Base-by-base conservation (phyloP, 257 asterid genomes). In the Primulina eburnea region DNA sequence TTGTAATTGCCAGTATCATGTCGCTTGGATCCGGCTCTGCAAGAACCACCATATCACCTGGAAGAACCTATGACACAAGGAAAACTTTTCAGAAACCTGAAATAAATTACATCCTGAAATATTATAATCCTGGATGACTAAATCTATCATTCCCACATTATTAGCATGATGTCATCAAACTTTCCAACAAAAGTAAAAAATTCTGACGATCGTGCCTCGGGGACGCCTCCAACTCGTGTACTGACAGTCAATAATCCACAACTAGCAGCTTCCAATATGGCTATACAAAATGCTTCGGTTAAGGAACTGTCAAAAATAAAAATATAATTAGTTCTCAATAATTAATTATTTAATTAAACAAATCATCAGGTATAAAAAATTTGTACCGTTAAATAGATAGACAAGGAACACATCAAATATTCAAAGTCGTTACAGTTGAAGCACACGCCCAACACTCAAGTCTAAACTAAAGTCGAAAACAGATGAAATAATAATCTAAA, bases 151-250 rank as follows among this genome's bases (percentile, higher is more conserved):
- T 66, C 70, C 82, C 60, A 63, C 67, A 66, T 63, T 53, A 30
- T 60, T 38, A 76, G 71, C 71, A 79, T 4, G 66, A 70, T 37
- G 32, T 70, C 33, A 71, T 72, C 38, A 56, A 76, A 80, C 52
- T 64, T 74, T 72, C 59, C 64, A 76, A 82, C 67, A 14, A 70
- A 71, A 76, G 26, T 64, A 55, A 60, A 79, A 70, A 67, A 33
- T 30, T 53, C 21, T 47, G 57, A 75, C 76, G 75, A 72, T 68
- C 95, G 68, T 94, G 79, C 99, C 97, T 94, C 97, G 60, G 97
- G 99, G 78, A 94, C 99, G 69, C 99, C 99, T 76, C 99, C 97
- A 29, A 94, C 99, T 33, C 95, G 93, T 74, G 99, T 94, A 73
- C 97, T 91, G 89, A 94, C 99, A 64, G 99, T 91, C 84, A 94